Conservation (phyloP, 139 green algal genomes). For the Chlamydomonas sp. region DNA sequence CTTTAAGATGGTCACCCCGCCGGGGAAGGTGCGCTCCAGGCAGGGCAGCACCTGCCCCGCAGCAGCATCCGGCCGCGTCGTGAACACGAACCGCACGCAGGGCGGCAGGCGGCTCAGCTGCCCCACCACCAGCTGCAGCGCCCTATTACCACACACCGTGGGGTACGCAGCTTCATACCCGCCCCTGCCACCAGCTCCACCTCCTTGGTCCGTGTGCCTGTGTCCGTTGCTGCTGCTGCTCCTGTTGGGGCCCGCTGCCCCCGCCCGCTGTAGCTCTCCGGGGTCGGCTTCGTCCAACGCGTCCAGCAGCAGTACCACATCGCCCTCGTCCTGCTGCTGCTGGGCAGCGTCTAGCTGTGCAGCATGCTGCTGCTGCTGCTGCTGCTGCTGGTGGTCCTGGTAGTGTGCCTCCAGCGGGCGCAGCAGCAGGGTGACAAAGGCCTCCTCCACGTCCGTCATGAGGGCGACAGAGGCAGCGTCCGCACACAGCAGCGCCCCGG, state of each 20-base stretch:
- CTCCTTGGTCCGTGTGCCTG: background rate
- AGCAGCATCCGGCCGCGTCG: slow-evolving; percentile 22
- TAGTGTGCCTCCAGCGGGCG: background rate
- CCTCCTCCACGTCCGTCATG: background rate
- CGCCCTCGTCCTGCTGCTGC: background rate
- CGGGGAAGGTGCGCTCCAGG: background rate
- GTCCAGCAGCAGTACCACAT: slow-evolving; percentile 29
- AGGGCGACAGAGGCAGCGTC: background rate
- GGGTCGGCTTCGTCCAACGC: slow-evolving; percentile 36
- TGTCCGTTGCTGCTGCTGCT: background rate
- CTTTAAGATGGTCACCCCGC: background rate
- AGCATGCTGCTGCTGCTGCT: background rate
- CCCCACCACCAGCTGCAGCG: background rate
- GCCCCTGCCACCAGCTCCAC: background rate
- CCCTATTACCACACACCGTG: slow-evolving; percentile 11
- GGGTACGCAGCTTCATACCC: background rate
- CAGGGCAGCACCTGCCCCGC: slow-evolving; percentile 2
- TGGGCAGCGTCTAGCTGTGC: too few species aligned
- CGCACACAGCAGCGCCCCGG: background rate
- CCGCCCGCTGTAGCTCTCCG: background rate
- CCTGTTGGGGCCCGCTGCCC: background rate
- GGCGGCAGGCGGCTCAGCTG: slow-evolving; percentile 4
- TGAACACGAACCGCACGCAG: slow-evolving; percentile 20
- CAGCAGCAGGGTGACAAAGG: background rate
- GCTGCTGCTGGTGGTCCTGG: background rate